phyloP scores from a whole-genome alignment of 176 grass and related monocot genomes.

The Elymus sibiricus region DNA sequence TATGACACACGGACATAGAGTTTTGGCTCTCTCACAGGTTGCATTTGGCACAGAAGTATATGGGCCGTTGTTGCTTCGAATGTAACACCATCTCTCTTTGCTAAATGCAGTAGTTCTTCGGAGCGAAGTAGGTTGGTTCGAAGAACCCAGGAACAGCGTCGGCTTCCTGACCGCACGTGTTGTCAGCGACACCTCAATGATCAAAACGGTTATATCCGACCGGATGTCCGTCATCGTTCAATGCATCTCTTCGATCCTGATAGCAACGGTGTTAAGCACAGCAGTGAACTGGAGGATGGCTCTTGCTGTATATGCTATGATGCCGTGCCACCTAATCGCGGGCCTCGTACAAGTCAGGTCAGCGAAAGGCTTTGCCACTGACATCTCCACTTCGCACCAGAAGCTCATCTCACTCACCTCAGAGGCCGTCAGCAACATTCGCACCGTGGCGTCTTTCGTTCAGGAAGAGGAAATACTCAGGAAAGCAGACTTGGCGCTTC shows the following conservation, averaged over 20 bases:
- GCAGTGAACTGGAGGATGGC: slow-evolving; percentile 60
- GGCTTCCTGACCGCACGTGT: slow-evolving; percentile 44
- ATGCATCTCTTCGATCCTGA: slow-evolving; percentile 58
- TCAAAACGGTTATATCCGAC: slow-evolving; percentile 59
- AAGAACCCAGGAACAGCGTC: slow-evolving; percentile 43
- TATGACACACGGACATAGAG: neutral
- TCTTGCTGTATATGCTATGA: slow-evolving; percentile 51
- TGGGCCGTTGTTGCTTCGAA: neutral
- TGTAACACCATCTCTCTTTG: slow-evolving; percentile 5
- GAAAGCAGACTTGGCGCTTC: slow-evolving; percentile 42
- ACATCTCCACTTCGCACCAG: slow-evolving; percentile 30
- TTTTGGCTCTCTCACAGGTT: neutral
- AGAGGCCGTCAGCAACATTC: slow-evolving; percentile 53
- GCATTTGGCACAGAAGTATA: neutral
- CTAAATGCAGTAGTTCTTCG: slow-evolving; percentile 47
- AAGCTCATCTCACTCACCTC: slow-evolving; percentile 47
- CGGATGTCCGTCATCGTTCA: slow-evolving; percentile 58
- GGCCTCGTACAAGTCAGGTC: slow-evolving; percentile 60
- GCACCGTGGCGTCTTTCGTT: slow-evolving; percentile 55
- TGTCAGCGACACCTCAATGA: slow-evolving; percentile 46
- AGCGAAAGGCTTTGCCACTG: slow-evolving; percentile 54
- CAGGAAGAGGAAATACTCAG: slow-evolving; percentile 54
- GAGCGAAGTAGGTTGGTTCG: slow-evolving; percentile 63
- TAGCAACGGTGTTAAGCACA: slow-evolving; percentile 51
- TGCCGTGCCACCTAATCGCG: slow-evolving; percentile 60